Conservation (phyloP, 257 asterid species). For the Capsicum rhomboideum region DNA sequence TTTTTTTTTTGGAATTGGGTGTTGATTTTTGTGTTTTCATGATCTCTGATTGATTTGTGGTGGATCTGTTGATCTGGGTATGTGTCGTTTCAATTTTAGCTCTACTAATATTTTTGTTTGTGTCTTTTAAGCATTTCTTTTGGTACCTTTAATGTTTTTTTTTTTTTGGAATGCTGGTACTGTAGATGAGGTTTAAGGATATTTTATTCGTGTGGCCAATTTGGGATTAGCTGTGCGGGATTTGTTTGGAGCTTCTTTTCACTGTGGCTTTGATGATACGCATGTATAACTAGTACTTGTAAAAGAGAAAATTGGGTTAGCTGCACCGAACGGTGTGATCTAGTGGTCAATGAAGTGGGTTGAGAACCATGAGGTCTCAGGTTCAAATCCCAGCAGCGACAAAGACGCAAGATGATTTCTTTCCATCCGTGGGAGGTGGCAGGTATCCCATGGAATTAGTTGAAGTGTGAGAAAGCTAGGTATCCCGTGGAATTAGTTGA, state of each 20-base stretch:
- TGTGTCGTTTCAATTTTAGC: neutral
- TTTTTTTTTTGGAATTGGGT: neutral
- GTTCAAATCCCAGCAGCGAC: too few species aligned
- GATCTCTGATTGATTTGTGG: neutral
- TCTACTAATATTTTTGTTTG: neutral
- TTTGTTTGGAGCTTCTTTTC: neutral
- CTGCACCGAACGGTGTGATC: too few species aligned
- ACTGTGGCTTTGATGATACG: neutral
- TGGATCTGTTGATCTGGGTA: neutral
- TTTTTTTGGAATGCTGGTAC: neutral
- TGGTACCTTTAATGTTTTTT: neutral
- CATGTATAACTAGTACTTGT: neutral
- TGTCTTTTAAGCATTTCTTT: neutral
- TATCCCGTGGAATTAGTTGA: too few species aligned
- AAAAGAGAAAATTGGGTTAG: too few species aligned
- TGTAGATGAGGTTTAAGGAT: neutral
- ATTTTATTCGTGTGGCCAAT: neutral
- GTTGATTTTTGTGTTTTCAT: neutral
- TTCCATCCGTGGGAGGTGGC: too few species aligned
- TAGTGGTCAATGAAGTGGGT: too few species aligned
- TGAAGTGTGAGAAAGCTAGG: too few species aligned
- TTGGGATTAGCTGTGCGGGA: neutral
- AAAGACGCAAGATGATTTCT: too few species aligned
- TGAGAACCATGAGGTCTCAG: too few species aligned
- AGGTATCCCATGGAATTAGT: too few species aligned